Conservation (phyloP, 495 filamentous ascomycete species). For the Neurospora sp. region DNA sequence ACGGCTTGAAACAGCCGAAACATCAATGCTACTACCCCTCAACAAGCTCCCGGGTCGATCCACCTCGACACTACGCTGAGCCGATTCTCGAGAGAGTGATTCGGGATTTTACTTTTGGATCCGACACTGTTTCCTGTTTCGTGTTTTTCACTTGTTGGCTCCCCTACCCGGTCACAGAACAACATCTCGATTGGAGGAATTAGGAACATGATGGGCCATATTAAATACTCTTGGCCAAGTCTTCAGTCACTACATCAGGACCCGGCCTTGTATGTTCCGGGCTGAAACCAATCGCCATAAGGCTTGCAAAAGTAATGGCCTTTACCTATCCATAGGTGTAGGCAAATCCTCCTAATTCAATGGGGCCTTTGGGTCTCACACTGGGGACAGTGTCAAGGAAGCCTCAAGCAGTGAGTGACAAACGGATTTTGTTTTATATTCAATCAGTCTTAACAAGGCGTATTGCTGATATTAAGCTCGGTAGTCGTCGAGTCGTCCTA, state of each 20-base stretch:
- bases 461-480: background rate
- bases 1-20: background rate
- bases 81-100: background rate
- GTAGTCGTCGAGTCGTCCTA: slow-evolving; percentile 4
- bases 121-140: background rate
- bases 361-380: background rate
- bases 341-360: background rate
- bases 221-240: background rate
- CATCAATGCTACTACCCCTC: background rate
- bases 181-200: background rate
- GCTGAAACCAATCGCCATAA: background rate
- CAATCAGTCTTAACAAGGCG: background rate
- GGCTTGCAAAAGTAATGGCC: background rate
- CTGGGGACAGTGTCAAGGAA: background rate
- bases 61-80: background rate
- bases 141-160: background rate
- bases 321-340: background rate
- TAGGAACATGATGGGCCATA: background rate
- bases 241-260: background rate
- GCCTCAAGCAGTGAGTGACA: background rate
- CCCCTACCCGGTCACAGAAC: background rate
- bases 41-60: background rate
- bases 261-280: background rate
- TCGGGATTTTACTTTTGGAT: background rate
- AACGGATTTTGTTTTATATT: background rate